These are phyloP conservation scores for Tetrapisispora arboricola DNA, from an alignment of 805 yeast genomes.

Conservation along the genomic window DNA sequence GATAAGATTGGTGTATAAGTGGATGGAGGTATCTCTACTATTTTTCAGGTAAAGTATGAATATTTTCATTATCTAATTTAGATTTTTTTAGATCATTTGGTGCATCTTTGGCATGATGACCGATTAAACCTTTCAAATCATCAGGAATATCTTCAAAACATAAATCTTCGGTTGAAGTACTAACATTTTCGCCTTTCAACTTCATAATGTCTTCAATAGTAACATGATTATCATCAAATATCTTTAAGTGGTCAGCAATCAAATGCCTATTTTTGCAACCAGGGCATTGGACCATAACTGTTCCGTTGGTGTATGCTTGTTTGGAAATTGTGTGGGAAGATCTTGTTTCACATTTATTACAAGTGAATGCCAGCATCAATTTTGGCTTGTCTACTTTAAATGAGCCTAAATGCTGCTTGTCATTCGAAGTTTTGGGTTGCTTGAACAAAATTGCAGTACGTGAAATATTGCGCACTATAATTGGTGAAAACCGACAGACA, in stretches of 20 bases:
- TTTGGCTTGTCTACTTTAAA: constrained; percentile 64
- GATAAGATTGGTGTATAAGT: too few relatives aligned
- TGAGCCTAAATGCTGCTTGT: constrained; percentile 2
- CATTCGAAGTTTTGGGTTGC: background rate
- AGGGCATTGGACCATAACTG: constrained; percentile 86
- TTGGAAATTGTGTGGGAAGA: constrained; percentile 87
- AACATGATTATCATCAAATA: constrained; percentile 63
- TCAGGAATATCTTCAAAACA: constrained; percentile 36
- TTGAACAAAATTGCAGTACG: background rate
- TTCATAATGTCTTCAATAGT: constrained; percentile 72
- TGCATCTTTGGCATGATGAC: constrained; percentile 61
- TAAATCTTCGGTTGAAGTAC: constrained; percentile 55
- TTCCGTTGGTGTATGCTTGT: constrained; percentile 80
- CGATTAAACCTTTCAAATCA: constrained; percentile 31
- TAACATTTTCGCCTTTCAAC: constrained; percentile 66
- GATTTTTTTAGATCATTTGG: constrained; percentile 33
- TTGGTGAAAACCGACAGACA: too few relatives aligned
- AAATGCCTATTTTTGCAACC: constrained; percentile 80
- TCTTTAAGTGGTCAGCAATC: constrained; percentile 80
- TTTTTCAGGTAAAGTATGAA: constrained; percentile 11
- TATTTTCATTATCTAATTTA: constrained; percentile 13
- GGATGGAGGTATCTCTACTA: too few relatives aligned
- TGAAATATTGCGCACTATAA: background rate
- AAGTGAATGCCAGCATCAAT: constrained; percentile 82
- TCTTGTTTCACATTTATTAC: constrained; percentile 74